Base-by-base conservation (phyloP, 805 yeast species). In the Hanseniaspora mollemarum region DNA sequence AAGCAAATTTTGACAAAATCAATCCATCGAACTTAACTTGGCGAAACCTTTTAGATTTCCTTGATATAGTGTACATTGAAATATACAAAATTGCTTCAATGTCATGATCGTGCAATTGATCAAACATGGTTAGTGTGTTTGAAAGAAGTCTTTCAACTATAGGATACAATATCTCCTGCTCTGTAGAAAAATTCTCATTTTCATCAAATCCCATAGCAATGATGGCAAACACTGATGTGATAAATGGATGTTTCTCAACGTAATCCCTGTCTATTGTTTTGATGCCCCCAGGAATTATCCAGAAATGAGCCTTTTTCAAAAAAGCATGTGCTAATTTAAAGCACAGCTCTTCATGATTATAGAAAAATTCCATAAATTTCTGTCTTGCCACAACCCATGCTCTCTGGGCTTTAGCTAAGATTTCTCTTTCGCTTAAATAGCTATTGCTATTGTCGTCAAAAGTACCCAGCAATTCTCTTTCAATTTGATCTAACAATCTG, bases 221-320 rank as follows among this genome's bases (percentile, higher is more conserved):
- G 21, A 75, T 63, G 2, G 73, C 75, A 61, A 72, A 75, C 1
- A 74, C 78, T 53, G 78, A 73, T 0, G 78, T 66, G 21, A 74
- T 76, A 54, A 77, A 76, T 3, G 79, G 74, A 59, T 77, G 80
- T 29, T 68, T 66, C 16, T 63, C 56, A 4, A 74, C 80, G 58
- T 73, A 77, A 10, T 63, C 63, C 35, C 69, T 59, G 37, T 71
- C 67, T 12, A 77, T 69, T 29, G 68, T 69, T 33, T 69, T 73
- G n/a, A 76, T 68, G 4, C 80, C 81, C 10, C 80, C 81, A 1
- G 81, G 81, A 4, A 76, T 72, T 41, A 78, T 75, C 79, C 81
- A 78, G 58, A 73, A 75, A 57, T 75, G 80, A 2, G 81, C 76
- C 39, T 71, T 72, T 16, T 68, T 71, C 33, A 77, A 59, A 54